A percentile compares a stretch with the other conserved stretches of the same genome.
These are phyloP conservation scores for Chionographis japonica DNA, from an alignment of 106 monocot genomes.

Conservation along the genomic window DNA sequence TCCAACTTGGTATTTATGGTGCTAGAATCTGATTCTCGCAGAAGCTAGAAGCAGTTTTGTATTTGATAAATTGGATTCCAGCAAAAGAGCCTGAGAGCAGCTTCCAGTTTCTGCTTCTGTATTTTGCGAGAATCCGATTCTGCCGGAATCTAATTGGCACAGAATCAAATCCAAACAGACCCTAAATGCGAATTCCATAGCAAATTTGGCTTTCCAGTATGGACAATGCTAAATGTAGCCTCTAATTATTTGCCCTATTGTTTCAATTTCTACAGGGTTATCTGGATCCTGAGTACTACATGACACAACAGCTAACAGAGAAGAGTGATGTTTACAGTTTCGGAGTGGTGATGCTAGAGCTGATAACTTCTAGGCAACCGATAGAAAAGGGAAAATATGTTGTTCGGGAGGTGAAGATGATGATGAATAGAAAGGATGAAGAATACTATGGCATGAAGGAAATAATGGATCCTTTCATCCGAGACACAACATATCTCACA, in stretches of 20 bases:
- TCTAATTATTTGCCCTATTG: neutral
- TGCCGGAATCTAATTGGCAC: too few species aligned
- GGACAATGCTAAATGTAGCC: too few species aligned
- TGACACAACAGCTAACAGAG: constrained; percentile 62
- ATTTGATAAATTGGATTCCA: too few species aligned
- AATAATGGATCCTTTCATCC: constrained; percentile 42
- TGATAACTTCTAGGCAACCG: constrained; percentile 47
- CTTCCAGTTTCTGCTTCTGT: too few species aligned
- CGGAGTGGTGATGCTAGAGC: constrained; percentile 60
- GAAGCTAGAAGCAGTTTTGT: too few species aligned
- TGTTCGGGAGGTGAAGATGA: constrained; percentile 43
- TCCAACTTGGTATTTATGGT: too few species aligned
- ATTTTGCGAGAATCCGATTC: too few species aligned
- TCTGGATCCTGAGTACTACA: constrained; percentile 73
- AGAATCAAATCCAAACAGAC: too few species aligned
- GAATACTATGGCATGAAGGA: constrained; percentile 41
- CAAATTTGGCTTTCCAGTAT: too few species aligned
- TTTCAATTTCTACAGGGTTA: constrained; percentile 38
- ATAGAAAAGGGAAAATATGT: constrained; percentile 41
- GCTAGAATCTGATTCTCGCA: too few species aligned
- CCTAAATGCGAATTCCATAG: too few species aligned
- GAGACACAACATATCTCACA: constrained; percentile 12
- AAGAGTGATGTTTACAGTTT: constrained; percentile 78
- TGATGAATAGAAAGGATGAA: constrained; percentile 30
- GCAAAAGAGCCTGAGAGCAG: too few species aligned